Evolutionary conservation across 2,329 filamentous ascomycete species (phyloP), one percentile per base, ranked within the genome.

Genomic region (Zarea fungicola): DNA sequence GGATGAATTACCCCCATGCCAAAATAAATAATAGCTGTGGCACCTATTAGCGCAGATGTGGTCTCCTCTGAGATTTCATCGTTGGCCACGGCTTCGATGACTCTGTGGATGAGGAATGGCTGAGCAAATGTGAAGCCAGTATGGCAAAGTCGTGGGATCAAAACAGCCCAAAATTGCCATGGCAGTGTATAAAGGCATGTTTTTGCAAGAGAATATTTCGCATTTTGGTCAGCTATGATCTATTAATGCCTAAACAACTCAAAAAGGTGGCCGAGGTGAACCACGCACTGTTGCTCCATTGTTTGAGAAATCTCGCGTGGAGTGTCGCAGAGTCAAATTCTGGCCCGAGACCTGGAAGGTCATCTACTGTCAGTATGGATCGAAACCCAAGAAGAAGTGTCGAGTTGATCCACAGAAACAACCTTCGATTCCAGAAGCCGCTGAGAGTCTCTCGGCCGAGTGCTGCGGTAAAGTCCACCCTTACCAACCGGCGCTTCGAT

Each of bases 121-220:
- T 72, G 69, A 11, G 59, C 59, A 49, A 70, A 69, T 2, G 48
- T 62, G 51, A 72, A 69, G 2, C 55, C 66, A 1, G 52, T 54
- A 7, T 55, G 39, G 11, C 52, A 55, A 6, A 68, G 34, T 8
- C 66, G 55, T 13, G 66, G 63, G 13, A 65, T 16, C n/a, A 63
- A 43, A 23, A 51, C 50, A n/a, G 42, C 23, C 9, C 52, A 13
- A 21, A 59, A 46, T 0, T 55, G 48, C 31, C 44, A 48, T 10
- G 50, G 32, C 14, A 55, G 54, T 4, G 49, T 42, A 8, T 29
- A 16, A 21, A 50, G 35, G 13, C 42, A 48, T 2, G 57, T 50
- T 21, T 36, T 55, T 32, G 45, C 32, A 22, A 56, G 39, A 8
- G 36, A 29, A n/a, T 48, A 14, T 21, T 42, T 42, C 2, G 41